Base-by-base conservation (phyloP, 1,284 basidiomycete species). In the Ceratobasidium sp. region DNA sequence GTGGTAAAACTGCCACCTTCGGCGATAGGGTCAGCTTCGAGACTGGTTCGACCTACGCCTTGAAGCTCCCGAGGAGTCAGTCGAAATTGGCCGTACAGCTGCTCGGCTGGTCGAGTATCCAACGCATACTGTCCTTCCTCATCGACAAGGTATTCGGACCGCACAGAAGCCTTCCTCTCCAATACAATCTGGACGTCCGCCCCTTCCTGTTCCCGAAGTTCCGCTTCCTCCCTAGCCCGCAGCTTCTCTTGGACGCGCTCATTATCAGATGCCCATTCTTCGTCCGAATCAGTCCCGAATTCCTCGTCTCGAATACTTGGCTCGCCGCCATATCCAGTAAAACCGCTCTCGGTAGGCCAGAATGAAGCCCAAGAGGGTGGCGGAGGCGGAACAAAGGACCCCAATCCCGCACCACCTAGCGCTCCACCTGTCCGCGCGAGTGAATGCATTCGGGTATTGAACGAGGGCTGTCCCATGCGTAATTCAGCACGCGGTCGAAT, bases 231-330 rank as follows among this genome's bases (percentile, higher is more conserved):
- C 48, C 48, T 28, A 3, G 23, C 48, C 23, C 26, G 30, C 52
- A 26, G 26, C 28, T 53, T 53, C 52, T 53, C 28, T 32, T 32
- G 30, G 26, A 18, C 43, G 10, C 55, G 52, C 21, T 43, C 48
- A 12, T 45, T 53, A 8, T 69, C 53, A 14, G 48, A 69, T 6
- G 1, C 43, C 43, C 43, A 62, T 12, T 39, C 34, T 12, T 43
- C 65, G 1, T 36, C 65, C 39, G 53, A 69, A 10, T 57, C 65
- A 30, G 34, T 36, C 21, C 65, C 65, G 18, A 69, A 69, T 18
- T 69, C 65, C 52, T 69, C 65, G 32, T 69, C 65, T 18, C 65
- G 65, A n/a, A 69, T 69, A 21, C 65, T 69, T 10, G 65, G 52
- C 23, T 55, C 50, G 16, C 65, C 65, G 10, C 36, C 65, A 18